These are phyloP conservation scores for Collybia mongolica DNA, from an alignment of 768 basidiomycete species.

Conservation along the genomic window DNA sequence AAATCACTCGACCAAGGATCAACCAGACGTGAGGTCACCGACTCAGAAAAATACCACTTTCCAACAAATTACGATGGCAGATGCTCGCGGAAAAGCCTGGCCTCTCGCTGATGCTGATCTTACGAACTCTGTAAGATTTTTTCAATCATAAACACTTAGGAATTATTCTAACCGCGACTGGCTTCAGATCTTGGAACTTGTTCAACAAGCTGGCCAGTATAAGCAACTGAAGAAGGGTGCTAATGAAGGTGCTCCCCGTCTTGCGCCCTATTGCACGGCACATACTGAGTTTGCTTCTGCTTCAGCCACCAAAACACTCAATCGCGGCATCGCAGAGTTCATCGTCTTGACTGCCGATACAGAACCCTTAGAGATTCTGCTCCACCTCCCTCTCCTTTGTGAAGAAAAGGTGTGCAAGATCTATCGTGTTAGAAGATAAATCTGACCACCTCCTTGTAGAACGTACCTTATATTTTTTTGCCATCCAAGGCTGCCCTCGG, in stretches of 20 bases:
- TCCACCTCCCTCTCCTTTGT: constrained; percentile 95
- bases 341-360: constrained; percentile 96
- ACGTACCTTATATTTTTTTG: constrained; percentile 95
- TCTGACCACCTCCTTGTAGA: constrained; percentile 42
- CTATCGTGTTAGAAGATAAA: neutral
- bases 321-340: constrained; percentile 97
- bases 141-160: neutral
- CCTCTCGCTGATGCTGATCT: constrained; percentile 82
- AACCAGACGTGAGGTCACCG: constrained; percentile 75
- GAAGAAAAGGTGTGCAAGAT: constrained; percentile 83
- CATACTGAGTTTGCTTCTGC: too few relatives aligned
- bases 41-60: constrained; percentile 5
- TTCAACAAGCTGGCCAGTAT: constrained; percentile 95
- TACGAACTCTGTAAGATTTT: constrained; percentile 75
- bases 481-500: constrained; percentile 95
- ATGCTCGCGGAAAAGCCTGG: constrained; percentile 79
- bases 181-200: constrained; percentile 86
- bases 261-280: too few relatives aligned
- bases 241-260: constrained; percentile 74
- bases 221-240: constrained; percentile 99
- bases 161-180: constrained; percentile 1
- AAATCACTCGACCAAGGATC: constrained; percentile 78
- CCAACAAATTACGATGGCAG: constrained; percentile 49
- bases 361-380: constrained; percentile 95
- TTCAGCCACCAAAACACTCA: constrained; percentile 94